Base-by-base conservation (phyloP, 116 monocot species). In the Posidonia oceanica region DNA sequence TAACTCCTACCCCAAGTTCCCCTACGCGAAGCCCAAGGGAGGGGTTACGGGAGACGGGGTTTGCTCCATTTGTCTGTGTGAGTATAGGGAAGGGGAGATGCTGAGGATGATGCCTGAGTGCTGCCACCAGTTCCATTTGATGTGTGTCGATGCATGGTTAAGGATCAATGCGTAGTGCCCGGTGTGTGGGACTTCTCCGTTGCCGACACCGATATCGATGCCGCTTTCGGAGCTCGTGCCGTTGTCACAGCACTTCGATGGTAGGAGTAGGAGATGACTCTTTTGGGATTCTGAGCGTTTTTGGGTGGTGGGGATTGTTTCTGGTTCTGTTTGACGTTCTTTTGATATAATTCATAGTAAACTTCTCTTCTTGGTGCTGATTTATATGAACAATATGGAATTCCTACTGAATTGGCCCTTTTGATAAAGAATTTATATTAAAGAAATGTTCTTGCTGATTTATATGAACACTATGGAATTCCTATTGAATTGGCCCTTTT, bases 51-150 rank as follows among this genome's bases (percentile, higher is more conserved):
- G 72, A 4, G 87, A 83, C 52, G 44, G 71, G 7, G 71, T 72
- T 1, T 91, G 91, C 73, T 58, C 87, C 54, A 87, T 91, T 54
- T 93, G 93, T 69, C 61, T 93, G 11, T 84, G 86, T 58, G 93
- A 93, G 77, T 93, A 89, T 58, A 72, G 75, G 73, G 93, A 93
- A 13, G 89, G 78, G 55, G 93, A 89, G 89, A 93, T 89, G 93
- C 69, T 84, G 36, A 69, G 93, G 84, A 84, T 93, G 93, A 69
- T 85, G 77, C 88, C 93, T 0, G 93, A 87, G 38, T 93, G 93
- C 74, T 39, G 82, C 62, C 93, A 93, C 70, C 78, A 20, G 68
- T 93, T 93, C 73, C 93, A 93, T 59, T 54, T 87, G 37, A 61
- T 63, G 36, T 93, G 93, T 64, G 75, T 93, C n/a, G 89, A 93